These are phyloP conservation scores for Skeletonema potamos DNA, from an alignment of 108 stramenopile species.

Conservation along the genomic window DNA sequence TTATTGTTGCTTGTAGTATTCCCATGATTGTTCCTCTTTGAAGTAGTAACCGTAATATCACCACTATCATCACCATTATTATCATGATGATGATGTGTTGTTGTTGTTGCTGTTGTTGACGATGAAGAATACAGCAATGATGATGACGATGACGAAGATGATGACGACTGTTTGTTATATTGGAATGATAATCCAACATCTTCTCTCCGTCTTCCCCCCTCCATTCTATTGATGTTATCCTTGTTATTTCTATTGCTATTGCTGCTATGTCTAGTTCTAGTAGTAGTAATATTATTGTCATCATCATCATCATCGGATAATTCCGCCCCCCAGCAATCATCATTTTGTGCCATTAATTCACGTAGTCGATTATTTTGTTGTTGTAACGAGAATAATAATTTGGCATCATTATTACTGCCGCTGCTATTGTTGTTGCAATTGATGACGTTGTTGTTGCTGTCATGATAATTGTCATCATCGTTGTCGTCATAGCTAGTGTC, in stretches of 20 bases:
- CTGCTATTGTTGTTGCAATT: neutral
- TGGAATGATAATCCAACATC: no score
- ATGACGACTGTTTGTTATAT: no score
- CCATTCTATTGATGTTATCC: no score
- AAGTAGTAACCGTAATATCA: no score
- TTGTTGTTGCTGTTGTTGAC: neutral
- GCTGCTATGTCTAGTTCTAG: neutral
- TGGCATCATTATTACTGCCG: neutral
- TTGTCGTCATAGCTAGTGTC: neutral
- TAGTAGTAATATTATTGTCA: no score
- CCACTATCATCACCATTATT: no score
- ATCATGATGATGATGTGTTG: neutral
- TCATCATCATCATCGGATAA: conserved; percentile 25
- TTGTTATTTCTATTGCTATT: neutral
- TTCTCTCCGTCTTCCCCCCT: no score
- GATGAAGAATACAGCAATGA: no score
- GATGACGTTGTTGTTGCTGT: neutral
- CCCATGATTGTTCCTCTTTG: no score
- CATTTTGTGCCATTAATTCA: conserved; percentile 16
- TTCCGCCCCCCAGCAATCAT: conserved; percentile 36
- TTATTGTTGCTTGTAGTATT: no score
- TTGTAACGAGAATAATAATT: neutral
- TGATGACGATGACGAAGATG: no score
- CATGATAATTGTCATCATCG: neutral
- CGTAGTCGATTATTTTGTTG: conserved; percentile 11